Conservation (phyloP, 108 stramenopile genomes). For the Cyclotella atomus region DNA sequence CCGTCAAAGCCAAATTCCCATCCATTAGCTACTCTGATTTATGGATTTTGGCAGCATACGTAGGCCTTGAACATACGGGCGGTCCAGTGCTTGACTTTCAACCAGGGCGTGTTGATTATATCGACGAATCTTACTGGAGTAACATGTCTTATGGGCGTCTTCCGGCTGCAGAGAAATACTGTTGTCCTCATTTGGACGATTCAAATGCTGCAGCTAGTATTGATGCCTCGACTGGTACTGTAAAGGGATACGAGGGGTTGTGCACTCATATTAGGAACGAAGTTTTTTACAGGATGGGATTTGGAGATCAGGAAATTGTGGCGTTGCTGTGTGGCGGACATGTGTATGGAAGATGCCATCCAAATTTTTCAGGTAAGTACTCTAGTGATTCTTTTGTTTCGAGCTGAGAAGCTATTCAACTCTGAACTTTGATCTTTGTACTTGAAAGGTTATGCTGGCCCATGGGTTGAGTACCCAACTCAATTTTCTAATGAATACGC, state of each 20-base stretch:
- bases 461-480: constrained; percentile 61
- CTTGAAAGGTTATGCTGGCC: constrained; percentile 61
- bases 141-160: constrained; percentile 54
- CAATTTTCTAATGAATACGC: constrained; percentile 70
- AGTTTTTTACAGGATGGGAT: constrained; percentile 88
- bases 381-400: background rate
- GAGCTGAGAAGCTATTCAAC: no score
- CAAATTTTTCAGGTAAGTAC: constrained; percentile 22
- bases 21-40: constrained; percentile 64
- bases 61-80: constrained; percentile 56
- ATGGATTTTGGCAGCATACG: constrained; percentile 68
- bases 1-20: constrained; percentile 65
- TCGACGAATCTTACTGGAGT: constrained; percentile 42
- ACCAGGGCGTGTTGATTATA: constrained; percentile 52
- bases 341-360: constrained; percentile 69
- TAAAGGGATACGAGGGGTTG: constrained; percentile 58
- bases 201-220: constrained; percentile 43
- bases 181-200: constrained; percentile 54
- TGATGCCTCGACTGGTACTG: constrained; percentile 44
- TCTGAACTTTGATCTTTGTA: no score
- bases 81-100: constrained; percentile 54
- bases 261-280: constrained; percentile 59
- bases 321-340: constrained; percentile 63
- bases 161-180: constrained; percentile 59
- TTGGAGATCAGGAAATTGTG: constrained; percentile 83